phyloP scores from a whole-genome alignment of 2,329 filamentous ascomycete genomes.

The Epichloe elymi region DNA sequence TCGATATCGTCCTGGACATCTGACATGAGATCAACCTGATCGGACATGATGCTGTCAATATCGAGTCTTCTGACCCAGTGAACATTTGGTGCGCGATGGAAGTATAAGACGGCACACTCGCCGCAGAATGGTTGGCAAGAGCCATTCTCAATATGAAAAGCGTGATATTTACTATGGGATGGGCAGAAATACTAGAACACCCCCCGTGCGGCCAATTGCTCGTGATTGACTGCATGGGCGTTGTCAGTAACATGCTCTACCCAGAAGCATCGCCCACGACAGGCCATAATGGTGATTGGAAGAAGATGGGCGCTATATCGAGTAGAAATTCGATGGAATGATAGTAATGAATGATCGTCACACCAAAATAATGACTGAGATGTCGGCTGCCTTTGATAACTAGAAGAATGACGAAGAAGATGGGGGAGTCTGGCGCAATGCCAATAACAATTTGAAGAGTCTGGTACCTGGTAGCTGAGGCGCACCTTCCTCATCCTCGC shows the following conservation, averaged over 20 bases:
- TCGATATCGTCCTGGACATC: conserved; percentile 1
- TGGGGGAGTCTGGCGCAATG: not conserved
- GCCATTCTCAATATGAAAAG: conserved; percentile 8
- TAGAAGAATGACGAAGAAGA: not conserved
- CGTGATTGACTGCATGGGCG: conserved; percentile 11
- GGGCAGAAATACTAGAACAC: conserved; percentile 19
- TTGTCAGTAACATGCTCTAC: not conserved
- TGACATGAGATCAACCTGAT: not conserved
- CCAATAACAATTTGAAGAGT: not conserved
- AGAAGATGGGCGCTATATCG: not conserved
- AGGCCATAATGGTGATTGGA: conserved; percentile 9
- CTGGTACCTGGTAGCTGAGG: not conserved
- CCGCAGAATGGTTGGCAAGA: conserved; percentile 18
- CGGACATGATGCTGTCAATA: conserved; percentile 1
- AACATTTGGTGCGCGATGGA: conserved; percentile 4
- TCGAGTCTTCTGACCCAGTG: conserved; percentile 14
- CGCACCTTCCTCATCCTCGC: not conserved
- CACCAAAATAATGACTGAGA: not conserved
- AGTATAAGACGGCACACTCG: conserved; percentile 21
- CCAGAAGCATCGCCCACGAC: conserved; percentile 14
- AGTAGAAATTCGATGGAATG: not conserved
- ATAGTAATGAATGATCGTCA: not conserved
- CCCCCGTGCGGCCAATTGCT: conserved; percentile 5
- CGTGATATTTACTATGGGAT: conserved; percentile 16
- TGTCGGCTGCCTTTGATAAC: not conserved